Evolutionary conservation across 805 yeast species (phyloP).

Genomic region (Cyberlindnera maclurae): DNA sequence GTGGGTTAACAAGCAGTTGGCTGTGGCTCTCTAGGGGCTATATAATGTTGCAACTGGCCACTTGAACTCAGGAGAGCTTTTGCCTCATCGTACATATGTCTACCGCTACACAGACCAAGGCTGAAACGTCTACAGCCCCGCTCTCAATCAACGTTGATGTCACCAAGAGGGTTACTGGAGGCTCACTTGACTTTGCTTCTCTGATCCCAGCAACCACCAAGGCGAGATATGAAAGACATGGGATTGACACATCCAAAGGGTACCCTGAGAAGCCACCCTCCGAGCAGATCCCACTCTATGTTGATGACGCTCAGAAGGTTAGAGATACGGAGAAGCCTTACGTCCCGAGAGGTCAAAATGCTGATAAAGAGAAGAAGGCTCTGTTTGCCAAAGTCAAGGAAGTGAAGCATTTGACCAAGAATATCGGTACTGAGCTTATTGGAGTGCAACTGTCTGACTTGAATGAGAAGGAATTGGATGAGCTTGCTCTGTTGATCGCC

Average conservation of each 20-base stretch:
- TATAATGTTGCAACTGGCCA: too few relatives aligned
- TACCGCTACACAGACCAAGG: neutral
- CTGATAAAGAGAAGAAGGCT: conserved; percentile 37
- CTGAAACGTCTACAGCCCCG: neutral
- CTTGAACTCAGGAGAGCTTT: conserved; percentile 1
- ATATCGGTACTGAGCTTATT: conserved; percentile 44
- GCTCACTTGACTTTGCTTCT: conserved; percentile 5
- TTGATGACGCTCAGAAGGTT: conserved; percentile 34
- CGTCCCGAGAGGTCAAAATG: conserved; percentile 30
- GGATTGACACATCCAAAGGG: conserved; percentile 31
- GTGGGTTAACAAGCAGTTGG: too few relatives aligned
- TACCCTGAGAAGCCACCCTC: conserved; percentile 32
- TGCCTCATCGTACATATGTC: neutral
- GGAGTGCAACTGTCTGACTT: conserved; percentile 39
- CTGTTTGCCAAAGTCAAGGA: conserved; percentile 34
- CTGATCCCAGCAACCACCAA: conserved; percentile 22
- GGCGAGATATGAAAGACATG: conserved; percentile 28
- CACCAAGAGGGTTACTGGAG: conserved; percentile 9
- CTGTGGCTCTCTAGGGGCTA: too few relatives aligned
- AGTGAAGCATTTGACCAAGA: conserved; percentile 36
- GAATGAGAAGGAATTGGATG: conserved; percentile 37
- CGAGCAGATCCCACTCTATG: conserved; percentile 29
- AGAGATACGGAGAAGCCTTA: conserved; percentile 25
- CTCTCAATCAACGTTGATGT: conserved; percentile 4
- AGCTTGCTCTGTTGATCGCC: conserved; percentile 39